Evolutionary conservation across 371 early-diverging fungal genomes (phyloP).

Genomic region (Batkoa obscura): DNA sequence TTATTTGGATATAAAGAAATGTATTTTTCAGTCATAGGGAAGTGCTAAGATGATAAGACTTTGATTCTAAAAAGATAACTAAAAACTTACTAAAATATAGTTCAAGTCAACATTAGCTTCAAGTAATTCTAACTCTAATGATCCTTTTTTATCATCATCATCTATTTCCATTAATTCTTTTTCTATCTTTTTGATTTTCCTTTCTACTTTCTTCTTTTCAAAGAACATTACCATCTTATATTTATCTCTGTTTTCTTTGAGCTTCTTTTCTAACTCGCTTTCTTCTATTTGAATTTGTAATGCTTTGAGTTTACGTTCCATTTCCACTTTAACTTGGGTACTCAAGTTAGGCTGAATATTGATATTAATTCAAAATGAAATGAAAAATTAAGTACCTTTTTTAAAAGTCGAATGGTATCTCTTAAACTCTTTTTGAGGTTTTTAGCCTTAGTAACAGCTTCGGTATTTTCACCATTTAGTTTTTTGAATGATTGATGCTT

Average conservation of each 20-base stretch:
- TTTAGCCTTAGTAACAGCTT: background rate
- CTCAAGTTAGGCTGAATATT: background rate
- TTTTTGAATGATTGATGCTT: no score
- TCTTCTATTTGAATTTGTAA: background rate
- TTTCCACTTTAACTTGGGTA: background rate
- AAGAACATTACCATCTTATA: background rate
- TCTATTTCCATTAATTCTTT: background rate
- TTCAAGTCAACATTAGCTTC: background rate
- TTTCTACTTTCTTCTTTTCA: background rate
- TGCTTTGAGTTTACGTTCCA: background rate
- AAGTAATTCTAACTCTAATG: background rate
- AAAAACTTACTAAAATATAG: background rate
- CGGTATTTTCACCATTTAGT: no score
- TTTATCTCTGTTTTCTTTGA: background rate
- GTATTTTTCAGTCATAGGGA: background rate
- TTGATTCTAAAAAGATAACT: background rate
- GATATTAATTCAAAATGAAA: background rate
- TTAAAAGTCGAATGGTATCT: background rate
- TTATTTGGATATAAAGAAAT: background rate
- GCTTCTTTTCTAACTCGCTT: background rate
- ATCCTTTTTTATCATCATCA: background rate
- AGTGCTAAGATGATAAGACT: background rate
- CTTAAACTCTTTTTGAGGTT: background rate
- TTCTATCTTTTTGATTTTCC: background rate
- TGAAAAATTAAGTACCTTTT: background rate